Evolutionary conservation across 2,329 filamentous ascomycete genomes (phyloP).

Genomic region (Xylariaceae sp.): DNA sequence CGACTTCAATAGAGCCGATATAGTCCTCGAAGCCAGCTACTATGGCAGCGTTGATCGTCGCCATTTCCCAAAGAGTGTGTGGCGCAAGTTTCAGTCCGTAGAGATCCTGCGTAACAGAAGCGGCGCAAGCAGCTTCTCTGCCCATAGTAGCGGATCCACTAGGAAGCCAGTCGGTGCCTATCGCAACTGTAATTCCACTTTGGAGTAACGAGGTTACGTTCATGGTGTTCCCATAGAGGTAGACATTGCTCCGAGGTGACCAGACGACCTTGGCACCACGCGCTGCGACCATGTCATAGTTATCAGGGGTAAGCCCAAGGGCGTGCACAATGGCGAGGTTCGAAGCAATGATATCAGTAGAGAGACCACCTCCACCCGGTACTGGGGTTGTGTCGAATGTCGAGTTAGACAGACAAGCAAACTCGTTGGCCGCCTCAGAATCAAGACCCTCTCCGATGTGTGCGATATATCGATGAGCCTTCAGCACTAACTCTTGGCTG

Average conservation of each 20-base stretch:
- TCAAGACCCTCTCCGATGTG: slow-evolving; percentile 31
- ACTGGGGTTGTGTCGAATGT: slow-evolving; percentile 22
- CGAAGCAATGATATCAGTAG: slow-evolving; percentile 26
- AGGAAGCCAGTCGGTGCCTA: slow-evolving; percentile 31
- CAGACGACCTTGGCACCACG: slow-evolving; percentile 30
- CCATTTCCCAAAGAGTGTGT: slow-evolving; percentile 34
- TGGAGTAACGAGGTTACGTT: slow-evolving; percentile 26
- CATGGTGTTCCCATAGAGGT: slow-evolving; percentile 29
- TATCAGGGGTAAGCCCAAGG: slow-evolving; percentile 21
- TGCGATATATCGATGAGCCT: slow-evolving; percentile 24
- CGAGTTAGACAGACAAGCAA: slow-evolving; percentile 25
- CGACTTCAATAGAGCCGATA: slow-evolving; percentile 41
- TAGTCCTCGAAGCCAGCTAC: slow-evolving; percentile 38
- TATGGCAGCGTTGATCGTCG: slow-evolving; percentile 42
- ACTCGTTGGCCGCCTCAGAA: slow-evolving; percentile 28
- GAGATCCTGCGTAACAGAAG: slow-evolving; percentile 10
- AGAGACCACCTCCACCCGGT: slow-evolving; percentile 21
- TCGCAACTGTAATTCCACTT: slow-evolving; percentile 27
- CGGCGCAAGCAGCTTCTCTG: slow-evolving; percentile 25
- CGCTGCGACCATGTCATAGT: slow-evolving; percentile 27
- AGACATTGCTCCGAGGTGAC: slow-evolving; percentile 31
- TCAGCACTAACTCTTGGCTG: slow-evolving; percentile 9
- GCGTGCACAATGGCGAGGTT: slow-evolving; percentile 30
- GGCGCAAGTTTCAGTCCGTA: slow-evolving; percentile 16
- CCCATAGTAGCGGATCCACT: slow-evolving; percentile 29